Conservation (phyloP, 1,284 basidiomycete species). For the Mycosarcoma mackinlayi region DNA sequence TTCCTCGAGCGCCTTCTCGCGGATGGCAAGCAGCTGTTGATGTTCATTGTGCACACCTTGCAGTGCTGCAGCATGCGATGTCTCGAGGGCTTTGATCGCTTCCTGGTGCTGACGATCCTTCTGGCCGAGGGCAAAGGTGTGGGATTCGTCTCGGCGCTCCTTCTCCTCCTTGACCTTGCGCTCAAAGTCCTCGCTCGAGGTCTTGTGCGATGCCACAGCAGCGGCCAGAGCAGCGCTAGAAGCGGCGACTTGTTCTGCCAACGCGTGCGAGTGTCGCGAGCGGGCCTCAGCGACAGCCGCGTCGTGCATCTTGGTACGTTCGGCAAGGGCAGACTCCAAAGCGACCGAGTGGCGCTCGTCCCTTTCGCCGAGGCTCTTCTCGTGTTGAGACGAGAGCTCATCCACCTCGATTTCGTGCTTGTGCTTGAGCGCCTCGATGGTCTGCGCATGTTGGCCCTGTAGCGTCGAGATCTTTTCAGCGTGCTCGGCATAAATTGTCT, state of each 20-base stretch:
- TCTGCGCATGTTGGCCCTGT: slow-evolving; percentile 33
- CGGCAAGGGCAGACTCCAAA: slow-evolving; percentile 37
- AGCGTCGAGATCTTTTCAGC: slow-evolving; percentile 34
- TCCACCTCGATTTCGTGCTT: slow-evolving; percentile 32
- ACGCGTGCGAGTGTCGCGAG: slow-evolving; percentile 53
- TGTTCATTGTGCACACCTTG: slow-evolving; percentile 35
- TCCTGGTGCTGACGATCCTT: slow-evolving; percentile 49
- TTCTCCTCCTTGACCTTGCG: slow-evolving; percentile 41
- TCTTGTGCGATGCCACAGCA: slow-evolving; percentile 48
- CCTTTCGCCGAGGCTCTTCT: slow-evolving; percentile 22
- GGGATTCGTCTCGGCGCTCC: slow-evolving; percentile 40
- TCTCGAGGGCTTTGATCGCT: slow-evolving; percentile 26
- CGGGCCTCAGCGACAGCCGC: slow-evolving; percentile 54
- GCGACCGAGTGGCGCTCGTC: slow-evolving; percentile 33
- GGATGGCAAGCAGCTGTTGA: slow-evolving; percentile 24
- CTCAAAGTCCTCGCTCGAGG: slow-evolving; percentile 35
- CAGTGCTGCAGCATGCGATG: slow-evolving; percentile 25
- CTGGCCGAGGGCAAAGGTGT: slow-evolving; percentile 37
- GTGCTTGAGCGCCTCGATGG: slow-evolving; percentile 33
- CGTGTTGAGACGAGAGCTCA: slow-evolving; percentile 26
- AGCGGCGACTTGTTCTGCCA: slow-evolving; percentile 55
- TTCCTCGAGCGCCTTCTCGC: slow-evolving; percentile 29
- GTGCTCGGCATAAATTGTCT: slow-evolving; percentile 34
- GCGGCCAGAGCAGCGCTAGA: slow-evolving; percentile 49
- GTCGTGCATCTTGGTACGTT: slow-evolving; percentile 51